A percentile compares a stretch with the other conserved stretches of the same genome.
Conservation (phyloP, 2,329 filamentous ascomycete genomes). For the Lasiodiplodia theobromae region DNA sequence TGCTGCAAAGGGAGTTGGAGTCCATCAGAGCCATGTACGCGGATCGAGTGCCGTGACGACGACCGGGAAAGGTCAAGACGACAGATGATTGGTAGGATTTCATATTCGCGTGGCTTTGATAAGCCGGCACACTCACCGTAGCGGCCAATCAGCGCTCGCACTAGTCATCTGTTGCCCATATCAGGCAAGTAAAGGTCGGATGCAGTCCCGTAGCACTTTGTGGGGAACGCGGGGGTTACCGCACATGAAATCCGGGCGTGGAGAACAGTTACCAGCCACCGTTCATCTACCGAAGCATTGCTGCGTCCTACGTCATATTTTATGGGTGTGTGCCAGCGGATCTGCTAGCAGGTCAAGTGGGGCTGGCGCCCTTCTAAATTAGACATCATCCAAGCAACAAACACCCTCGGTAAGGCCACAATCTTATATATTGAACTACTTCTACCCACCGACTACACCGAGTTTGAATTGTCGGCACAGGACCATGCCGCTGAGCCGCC, state of each 20-base stretch:
- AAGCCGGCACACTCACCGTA: not conserved
- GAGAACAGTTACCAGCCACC: not conserved
- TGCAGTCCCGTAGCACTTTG: not conserved
- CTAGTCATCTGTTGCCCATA: not conserved
- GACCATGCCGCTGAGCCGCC: slow-evolving; percentile 15
- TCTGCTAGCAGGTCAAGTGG: too few relatives aligned
- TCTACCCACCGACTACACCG: not conserved
- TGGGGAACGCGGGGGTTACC: not conserved
- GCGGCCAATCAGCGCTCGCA: not conserved
- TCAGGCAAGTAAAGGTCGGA: not conserved
- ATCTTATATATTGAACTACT: too few relatives aligned
- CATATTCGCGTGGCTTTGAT: not conserved
- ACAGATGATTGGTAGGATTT: not conserved
- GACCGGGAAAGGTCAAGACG: not conserved
- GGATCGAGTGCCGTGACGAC: not conserved
- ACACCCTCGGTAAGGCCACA: too few relatives aligned
- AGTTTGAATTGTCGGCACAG: slow-evolving; percentile 23
- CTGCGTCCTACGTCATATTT: not conserved
- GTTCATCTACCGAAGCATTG: not conserved
- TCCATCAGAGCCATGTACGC: not conserved
- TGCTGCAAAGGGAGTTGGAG: not conserved
- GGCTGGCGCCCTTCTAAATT: too few relatives aligned
- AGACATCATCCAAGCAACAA: too few relatives aligned
- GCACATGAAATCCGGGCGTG: not conserved
- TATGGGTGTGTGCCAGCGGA: too few relatives aligned